Evolutionary conservation across 352 stramenopile genomes (phyloP).

Genomic region (Halophytophthora polymorphica): DNA sequence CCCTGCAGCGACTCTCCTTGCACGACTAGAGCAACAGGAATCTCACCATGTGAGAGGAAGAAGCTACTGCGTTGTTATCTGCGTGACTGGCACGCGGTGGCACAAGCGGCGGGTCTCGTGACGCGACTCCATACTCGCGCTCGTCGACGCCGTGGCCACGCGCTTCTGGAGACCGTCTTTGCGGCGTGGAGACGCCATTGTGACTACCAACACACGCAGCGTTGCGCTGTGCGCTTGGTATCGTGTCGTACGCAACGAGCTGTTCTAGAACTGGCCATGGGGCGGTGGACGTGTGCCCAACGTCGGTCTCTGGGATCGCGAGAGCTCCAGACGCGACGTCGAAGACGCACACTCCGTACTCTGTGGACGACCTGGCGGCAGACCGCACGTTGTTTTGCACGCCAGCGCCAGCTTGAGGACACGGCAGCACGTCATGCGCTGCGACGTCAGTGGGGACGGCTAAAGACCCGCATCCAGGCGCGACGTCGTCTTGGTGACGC

Average conservation of each 20-base stretch:
- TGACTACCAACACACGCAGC: neutral
- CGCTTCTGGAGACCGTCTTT: conserved; percentile 7
- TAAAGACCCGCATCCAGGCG: conserved; percentile 9
- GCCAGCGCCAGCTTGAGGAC: conserved; percentile 8
- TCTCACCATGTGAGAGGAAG: conserved; percentile 8
- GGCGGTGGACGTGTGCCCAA: conserved; percentile 12
- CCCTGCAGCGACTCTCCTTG: neutral
- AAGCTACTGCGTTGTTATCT: conserved; percentile 5
- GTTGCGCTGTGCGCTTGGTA: conserved; percentile 3
- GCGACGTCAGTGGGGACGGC: conserved; percentile 16
- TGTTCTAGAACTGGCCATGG: conserved; percentile 1
- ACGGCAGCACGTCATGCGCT: conserved; percentile 12
- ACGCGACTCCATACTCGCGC: conserved; percentile 12
- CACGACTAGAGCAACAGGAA: neutral
- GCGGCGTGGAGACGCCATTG: conserved; percentile 7
- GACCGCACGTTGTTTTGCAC: neutral
- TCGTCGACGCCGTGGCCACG: conserved; percentile 8
- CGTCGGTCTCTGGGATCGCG: neutral
- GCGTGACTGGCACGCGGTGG: conserved; percentile 8
- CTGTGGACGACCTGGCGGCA: conserved; percentile 16
- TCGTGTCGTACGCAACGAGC: neutral
- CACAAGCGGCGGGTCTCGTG: conserved; percentile 1
- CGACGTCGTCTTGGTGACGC: conserved; percentile 6
- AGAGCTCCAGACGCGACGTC: conserved; percentile 5
- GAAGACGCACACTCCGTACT: conserved; percentile 5